Conservation (phyloP, 2,329 filamentous ascomycete genomes). For the Penicillium sp. region DNA sequence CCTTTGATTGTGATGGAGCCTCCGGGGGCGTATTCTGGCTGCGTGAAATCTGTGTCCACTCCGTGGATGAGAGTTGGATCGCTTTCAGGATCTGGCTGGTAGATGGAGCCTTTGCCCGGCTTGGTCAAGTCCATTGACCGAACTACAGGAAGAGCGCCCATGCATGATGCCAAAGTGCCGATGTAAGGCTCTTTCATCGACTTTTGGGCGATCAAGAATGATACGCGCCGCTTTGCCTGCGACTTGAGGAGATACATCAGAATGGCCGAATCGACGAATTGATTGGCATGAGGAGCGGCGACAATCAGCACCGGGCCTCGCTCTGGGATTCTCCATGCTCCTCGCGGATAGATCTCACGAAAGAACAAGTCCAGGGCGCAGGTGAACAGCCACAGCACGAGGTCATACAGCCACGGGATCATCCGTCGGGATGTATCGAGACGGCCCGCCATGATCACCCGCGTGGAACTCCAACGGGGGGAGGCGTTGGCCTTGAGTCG, state of each 20-base stretch:
- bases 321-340: slow-evolving; percentile 84
- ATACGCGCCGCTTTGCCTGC: slow-evolving; percentile 78
- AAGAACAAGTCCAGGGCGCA: slow-evolving; percentile 89
- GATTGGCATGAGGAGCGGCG: slow-evolving; percentile 90
- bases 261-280: slow-evolving; percentile 91
- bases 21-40: slow-evolving; percentile 61
- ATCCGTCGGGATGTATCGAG: slow-evolving; percentile 16
- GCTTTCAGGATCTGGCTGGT: slow-evolving; percentile 74
- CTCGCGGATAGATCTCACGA: slow-evolving; percentile 85
- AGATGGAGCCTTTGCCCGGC: slow-evolving; percentile 68
- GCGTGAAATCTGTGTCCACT: slow-evolving; percentile 72
- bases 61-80: slow-evolving; percentile 74
- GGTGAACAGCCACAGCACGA: slow-evolving; percentile 43
- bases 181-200: slow-evolving; percentile 84
- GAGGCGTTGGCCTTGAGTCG: neutral
- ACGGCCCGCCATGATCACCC: slow-evolving; percentile 16
- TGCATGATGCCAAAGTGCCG: slow-evolving; percentile 72
- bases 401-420: slow-evolving; percentile 44
- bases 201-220: slow-evolving; percentile 86
- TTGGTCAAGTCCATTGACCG: slow-evolving; percentile 82
- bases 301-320: slow-evolving; percentile 86
- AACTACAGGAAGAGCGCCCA: slow-evolving; percentile 81
- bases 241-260: slow-evolving; percentile 82
- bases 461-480: slow-evolving; percentile 4
- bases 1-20: slow-evolving; percentile 69